These are phyloP conservation scores for Astrothelium macrocarpum DNA, from an alignment of 495 filamentous ascomycete genomes.

Conservation along the genomic window DNA sequence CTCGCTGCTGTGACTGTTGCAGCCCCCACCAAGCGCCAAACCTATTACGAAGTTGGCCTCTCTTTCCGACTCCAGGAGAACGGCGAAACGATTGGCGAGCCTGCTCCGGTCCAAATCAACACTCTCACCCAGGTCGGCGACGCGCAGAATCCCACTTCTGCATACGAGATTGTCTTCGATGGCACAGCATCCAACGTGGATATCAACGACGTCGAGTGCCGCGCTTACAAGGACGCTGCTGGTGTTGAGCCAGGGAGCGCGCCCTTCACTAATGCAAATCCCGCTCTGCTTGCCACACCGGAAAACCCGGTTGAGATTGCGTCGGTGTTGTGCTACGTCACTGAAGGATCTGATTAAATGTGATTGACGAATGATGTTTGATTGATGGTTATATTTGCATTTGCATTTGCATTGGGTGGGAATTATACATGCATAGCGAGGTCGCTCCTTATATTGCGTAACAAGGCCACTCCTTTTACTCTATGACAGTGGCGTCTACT, in stretches of 20 bases:
- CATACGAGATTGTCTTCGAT: constrained; percentile 4
- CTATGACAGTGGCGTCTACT: neutral
- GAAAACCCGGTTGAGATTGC: constrained; percentile 4
- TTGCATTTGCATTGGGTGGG: neutral
- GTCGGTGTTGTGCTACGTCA: constrained; percentile 7
- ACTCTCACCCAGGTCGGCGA: neutral
- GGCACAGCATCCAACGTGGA: constrained; percentile 1
- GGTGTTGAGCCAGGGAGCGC: constrained; percentile 7
- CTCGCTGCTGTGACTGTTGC: neutral
- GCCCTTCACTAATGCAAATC: constrained; percentile 8
- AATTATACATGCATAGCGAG: neutral
- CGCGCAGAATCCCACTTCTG: neutral
- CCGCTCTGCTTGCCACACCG: constrained; percentile 3
- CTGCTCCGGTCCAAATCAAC: neutral
- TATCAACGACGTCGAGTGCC: constrained; percentile 11
- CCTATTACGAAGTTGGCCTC: neutral
- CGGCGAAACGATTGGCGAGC: neutral
- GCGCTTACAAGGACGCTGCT: constrained; percentile 8
- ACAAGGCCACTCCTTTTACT: neutral
- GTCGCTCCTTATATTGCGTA: neutral
- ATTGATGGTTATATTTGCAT: neutral
- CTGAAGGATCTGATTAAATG: neutral
- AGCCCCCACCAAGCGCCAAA: neutral
- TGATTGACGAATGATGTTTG: neutral
- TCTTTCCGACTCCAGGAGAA: neutral